Evolutionary conservation across 148 eudicot species (phyloP).

Genomic region (Silene uniflora): DNA sequence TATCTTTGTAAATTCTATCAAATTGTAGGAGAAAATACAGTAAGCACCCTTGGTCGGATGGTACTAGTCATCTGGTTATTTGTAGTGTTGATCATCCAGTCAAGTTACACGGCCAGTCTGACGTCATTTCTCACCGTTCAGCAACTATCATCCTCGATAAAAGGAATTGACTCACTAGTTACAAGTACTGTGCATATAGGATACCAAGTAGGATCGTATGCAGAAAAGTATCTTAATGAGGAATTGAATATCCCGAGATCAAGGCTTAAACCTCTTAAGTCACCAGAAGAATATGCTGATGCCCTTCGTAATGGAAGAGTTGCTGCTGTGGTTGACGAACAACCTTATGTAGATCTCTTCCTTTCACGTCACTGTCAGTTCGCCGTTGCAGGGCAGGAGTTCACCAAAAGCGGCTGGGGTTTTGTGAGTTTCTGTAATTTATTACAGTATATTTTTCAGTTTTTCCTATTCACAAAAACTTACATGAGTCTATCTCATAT

Average conservation of each 20-base stretch:
- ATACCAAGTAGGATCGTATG: conserved; percentile 77
- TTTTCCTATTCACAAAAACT: not conserved
- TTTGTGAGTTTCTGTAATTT: conserved; percentile 58
- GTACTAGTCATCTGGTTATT: conserved; percentile 85
- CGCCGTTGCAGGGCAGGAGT: conserved; percentile 60
- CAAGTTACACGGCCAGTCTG: conserved; percentile 93
- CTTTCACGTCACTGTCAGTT: conserved; percentile 59
- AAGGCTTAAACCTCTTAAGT: conserved; percentile 60
- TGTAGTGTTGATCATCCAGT: conserved; percentile 72
- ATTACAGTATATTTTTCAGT: not conserved
- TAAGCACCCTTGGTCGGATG: conserved; percentile 78
- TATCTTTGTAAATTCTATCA: not conserved
- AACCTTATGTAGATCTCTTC: conserved; percentile 64
- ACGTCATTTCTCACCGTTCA: conserved; percentile 84
- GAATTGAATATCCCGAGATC: conserved; percentile 64
- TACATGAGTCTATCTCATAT: not conserved
- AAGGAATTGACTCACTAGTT: conserved; percentile 69
- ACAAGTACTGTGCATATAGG: conserved; percentile 54
- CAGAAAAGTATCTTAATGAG: conserved; percentile 54
- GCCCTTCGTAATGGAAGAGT: conserved; percentile 60
- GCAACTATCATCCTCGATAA: conserved; percentile 61
- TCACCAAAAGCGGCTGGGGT: conserved; percentile 87
- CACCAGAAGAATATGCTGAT: conserved; percentile 59
- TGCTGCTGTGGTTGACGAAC: conserved; percentile 89
- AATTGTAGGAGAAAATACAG: conserved; percentile 72